A percentile compares a stretch with the other conserved stretches of the same genome.
These are phyloP conservation scores for Simmondsia chinensis DNA, from an alignment of 148 eudicot species.

Conservation along the genomic window DNA sequence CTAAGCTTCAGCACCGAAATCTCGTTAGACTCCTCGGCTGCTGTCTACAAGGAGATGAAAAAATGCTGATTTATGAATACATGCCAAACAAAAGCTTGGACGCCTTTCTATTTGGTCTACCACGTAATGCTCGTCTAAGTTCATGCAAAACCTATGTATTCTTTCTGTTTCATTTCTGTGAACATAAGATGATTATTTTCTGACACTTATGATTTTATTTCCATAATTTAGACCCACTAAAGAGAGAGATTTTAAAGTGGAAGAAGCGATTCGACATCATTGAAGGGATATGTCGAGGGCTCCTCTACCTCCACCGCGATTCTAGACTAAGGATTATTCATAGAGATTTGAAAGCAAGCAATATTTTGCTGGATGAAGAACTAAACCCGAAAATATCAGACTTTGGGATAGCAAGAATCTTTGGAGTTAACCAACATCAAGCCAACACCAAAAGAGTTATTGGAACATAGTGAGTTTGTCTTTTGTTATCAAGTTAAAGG, in stretches of 20 bases:
- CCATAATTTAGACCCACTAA: slow-evolving; percentile 10
- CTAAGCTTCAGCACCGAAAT: slow-evolving; percentile 40
- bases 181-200: background rate
- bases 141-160: background rate
- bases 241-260: slow-evolving; percentile 28
- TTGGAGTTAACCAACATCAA: slow-evolving; percentile 27
- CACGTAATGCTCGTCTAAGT: background rate
- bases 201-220: too few species aligned
- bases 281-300: slow-evolving; percentile 49
- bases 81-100: slow-evolving; percentile 42
- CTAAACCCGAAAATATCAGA: slow-evolving; percentile 51
- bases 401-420: slow-evolving; percentile 58
- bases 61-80: slow-evolving; percentile 31
- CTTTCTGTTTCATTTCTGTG: too few species aligned
- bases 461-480: slow-evolving; percentile 50
- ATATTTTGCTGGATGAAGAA: slow-evolving; percentile 39
- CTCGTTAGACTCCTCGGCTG: slow-evolving; percentile 39
- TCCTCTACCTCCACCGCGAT: slow-evolving; percentile 49
- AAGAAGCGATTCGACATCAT: slow-evolving; percentile 38
- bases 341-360: slow-evolving; percentile 48
- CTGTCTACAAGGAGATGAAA: slow-evolving; percentile 25
- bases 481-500: too few species aligned
- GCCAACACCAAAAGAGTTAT: slow-evolving; percentile 36
- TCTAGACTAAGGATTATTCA: slow-evolving; percentile 49
- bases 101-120: slow-evolving; percentile 22